Percentiles rank a stretch among this genome's conserved stretches.
Conservation (phyloP, 306 rosid species). For the Biancaea sappan region DNA sequence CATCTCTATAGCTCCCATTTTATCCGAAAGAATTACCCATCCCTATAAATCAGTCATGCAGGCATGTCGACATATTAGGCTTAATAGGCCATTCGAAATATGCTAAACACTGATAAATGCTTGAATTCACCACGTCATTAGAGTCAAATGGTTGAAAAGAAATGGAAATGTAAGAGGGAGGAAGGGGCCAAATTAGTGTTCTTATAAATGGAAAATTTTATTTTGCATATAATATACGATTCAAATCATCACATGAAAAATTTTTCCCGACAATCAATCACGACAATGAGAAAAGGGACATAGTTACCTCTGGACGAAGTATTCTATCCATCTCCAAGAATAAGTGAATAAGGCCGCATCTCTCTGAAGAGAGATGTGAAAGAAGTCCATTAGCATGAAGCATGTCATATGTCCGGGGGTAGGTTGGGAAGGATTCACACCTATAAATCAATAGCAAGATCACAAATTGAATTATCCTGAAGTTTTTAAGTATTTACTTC, state of each 20-base stretch:
- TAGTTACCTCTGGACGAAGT: slow-evolving; percentile 93
- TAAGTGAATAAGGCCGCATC: slow-evolving; percentile 75
- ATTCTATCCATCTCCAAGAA: slow-evolving; percentile 97
- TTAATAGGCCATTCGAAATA: slow-evolving; percentile 14
- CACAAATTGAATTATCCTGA: slow-evolving; percentile 23
- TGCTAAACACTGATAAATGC: slow-evolving; percentile 12
- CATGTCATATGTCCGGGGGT: slow-evolving; percentile 95
- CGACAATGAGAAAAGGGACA: slow-evolving; percentile 11
- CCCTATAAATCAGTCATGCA: slow-evolving; percentile 55
- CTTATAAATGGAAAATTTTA: background rate
- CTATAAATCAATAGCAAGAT: slow-evolving; percentile 53
- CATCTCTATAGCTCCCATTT: slow-evolving; percentile 76
- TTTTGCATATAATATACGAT: background rate
- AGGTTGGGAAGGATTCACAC: slow-evolving; percentile 98
- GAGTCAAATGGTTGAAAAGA: slow-evolving; percentile 8
- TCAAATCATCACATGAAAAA: background rate
- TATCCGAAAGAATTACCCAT: slow-evolving; percentile 86
- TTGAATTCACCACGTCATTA: slow-evolving; percentile 20
- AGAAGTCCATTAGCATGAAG: slow-evolving; percentile 92
- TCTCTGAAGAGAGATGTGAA: slow-evolving; percentile 68
- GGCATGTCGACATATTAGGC: slow-evolving; percentile 22
- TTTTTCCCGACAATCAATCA: slow-evolving; percentile 22
- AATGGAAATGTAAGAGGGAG: slow-evolving; percentile 16
- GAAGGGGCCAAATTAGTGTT: slow-evolving; percentile 27
- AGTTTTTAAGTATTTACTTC: slow-evolving; percentile 16